These are phyloP conservation scores for Colletotrichum phormii DNA, from an alignment of 2,329 filamentous ascomycete species.

Conservation along the genomic window DNA sequence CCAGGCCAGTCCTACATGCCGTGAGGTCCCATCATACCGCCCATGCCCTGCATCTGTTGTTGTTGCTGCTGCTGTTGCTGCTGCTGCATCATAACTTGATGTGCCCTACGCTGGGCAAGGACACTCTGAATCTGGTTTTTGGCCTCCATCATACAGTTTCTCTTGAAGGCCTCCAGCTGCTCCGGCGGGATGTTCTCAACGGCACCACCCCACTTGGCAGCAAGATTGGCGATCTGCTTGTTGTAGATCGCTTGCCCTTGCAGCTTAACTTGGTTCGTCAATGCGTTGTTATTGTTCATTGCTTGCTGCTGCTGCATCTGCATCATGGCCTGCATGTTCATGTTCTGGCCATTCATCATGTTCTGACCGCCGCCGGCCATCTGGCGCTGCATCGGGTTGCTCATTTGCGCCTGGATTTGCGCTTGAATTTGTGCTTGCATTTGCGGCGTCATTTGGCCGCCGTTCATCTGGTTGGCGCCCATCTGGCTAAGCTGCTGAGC, in stretches of 20 bases:
- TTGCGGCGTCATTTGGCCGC: conserved; percentile 49
- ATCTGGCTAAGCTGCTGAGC: conserved; percentile 56
- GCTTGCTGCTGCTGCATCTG: conserved; percentile 50
- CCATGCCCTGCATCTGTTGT: conserved; percentile 63
- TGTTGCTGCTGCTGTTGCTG: conserved; percentile 49
- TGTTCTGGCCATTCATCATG: conserved; percentile 55
- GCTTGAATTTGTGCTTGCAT: conserved; percentile 50
- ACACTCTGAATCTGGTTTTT: conserved; percentile 48
- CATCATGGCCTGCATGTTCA: conserved; percentile 54
- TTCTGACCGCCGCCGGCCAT: conserved; percentile 47
- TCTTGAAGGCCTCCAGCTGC: conserved; percentile 56
- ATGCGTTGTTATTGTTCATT: conserved; percentile 43
- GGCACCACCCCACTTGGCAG: conserved; percentile 52
- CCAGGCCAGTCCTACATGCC: conserved; percentile 52
- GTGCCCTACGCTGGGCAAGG: conserved; percentile 47
- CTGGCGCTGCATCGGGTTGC: conserved; percentile 52
- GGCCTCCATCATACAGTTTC: conserved; percentile 53
- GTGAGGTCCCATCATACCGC: conserved; percentile 64
- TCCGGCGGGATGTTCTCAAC: conserved; percentile 60
- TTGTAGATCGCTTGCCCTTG: conserved; percentile 53
- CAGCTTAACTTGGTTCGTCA: conserved; percentile 46
- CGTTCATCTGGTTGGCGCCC: conserved; percentile 47
- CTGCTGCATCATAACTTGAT: conserved; percentile 53
- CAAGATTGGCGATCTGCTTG: conserved; percentile 49
- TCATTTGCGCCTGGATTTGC: conserved; percentile 48